Evolutionary conservation across 108 stramenopile species (phyloP), one percentile per base, ranked within the genome.

Genomic region (Nitzschia sp.): DNA sequence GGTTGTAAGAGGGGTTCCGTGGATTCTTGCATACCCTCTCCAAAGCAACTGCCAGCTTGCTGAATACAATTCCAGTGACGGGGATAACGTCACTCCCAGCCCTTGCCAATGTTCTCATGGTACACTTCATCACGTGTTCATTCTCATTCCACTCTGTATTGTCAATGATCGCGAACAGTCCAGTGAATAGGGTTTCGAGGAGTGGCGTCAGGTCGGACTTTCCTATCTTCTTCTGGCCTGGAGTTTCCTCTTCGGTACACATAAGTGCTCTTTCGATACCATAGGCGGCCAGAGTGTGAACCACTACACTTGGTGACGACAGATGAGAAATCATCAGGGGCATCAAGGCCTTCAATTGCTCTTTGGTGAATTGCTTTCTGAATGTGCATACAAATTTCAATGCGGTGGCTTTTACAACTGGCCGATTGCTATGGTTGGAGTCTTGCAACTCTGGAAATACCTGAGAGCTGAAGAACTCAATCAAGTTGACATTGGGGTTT

Each of bases 121-220:
- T 77, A 57, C 94, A 92, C 73, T 98, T 97, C 97, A 97, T 97
- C 24, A 97, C 94, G 72, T 98, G 96, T 51, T 96, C 95, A 78
- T 99, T 99, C 67, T 97, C 96, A 56, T 88, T 77, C 59, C 73
- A 65, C n/a, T 89, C 88, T 20, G 44, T 51, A 57, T 93, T 84
- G 29, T 93, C 97, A 22, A 95, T 71, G 60, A 96, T 95, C 8
- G 71, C 80, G 65, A 97, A 99, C 12, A 98, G 69, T 7, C 86
- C 93, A 52, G 75, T 87, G 76, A 97, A 96, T 17, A 97, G 78
- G 29, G 53, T 44, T 37, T 90, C 86, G 21, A 98, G 73, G 76
- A 83, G 77, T 37, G 96, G 93, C 54, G 74, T 68, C 43, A 98
- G 67, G 15, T 86, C 82, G 12, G 65, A 78, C 53, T 85, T 80